A percentile compares a stretch with the other conserved stretches of the same genome.
Evolutionary conservation across 441 rosid species (phyloP).

Genomic region (Pelargonium fulgidum): DNA sequence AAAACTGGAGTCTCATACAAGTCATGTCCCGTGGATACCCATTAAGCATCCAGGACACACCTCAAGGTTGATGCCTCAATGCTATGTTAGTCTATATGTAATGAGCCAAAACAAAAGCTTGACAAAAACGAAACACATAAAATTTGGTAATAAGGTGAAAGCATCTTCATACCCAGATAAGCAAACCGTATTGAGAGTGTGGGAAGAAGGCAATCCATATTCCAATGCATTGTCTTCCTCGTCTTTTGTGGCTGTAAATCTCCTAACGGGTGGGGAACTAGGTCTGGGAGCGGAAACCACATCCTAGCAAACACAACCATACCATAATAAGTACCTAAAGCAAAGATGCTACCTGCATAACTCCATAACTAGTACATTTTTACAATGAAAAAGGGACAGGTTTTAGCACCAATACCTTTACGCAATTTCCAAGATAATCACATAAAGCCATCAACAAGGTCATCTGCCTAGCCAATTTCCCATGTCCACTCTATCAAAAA

Average conservation of each 20-base stretch:
- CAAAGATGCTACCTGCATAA: not conserved
- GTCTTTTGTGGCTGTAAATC: slow-evolving; percentile 83
- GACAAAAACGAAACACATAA: not conserved
- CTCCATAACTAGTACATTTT: no score
- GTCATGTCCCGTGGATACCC: not conserved
- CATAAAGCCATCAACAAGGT: slow-evolving; percentile 89
- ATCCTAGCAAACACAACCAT: slow-evolving; percentile 41
- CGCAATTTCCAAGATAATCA: slow-evolving; percentile 79
- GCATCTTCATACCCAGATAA: slow-evolving; percentile 58
- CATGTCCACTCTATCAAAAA: slow-evolving; percentile 84
- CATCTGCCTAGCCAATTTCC: slow-evolving; percentile 94
- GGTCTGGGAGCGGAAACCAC: slow-evolving; percentile 93
- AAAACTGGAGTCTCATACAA: not conserved
- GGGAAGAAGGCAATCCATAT: slow-evolving; percentile 97
- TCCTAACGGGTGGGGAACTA: slow-evolving; percentile 74
- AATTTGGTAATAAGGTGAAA: not conserved
- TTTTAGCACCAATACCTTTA: slow-evolving; percentile 47
- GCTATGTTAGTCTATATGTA: not conserved
- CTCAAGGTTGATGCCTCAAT: slow-evolving; percentile 3
- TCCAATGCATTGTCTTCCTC: slow-evolving; percentile 95
- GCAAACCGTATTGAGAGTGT: slow-evolving; percentile 88
- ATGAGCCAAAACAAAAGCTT: not conserved
- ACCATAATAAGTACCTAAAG: not conserved
- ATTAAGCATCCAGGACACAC: not conserved
- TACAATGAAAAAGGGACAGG: not conserved